Percentiles rank a stretch among this genome's conserved stretches.
Evolutionary conservation across 2,329 filamentous ascomycete species (phyloP).

Genomic region (Colletotrichum agaves): DNA sequence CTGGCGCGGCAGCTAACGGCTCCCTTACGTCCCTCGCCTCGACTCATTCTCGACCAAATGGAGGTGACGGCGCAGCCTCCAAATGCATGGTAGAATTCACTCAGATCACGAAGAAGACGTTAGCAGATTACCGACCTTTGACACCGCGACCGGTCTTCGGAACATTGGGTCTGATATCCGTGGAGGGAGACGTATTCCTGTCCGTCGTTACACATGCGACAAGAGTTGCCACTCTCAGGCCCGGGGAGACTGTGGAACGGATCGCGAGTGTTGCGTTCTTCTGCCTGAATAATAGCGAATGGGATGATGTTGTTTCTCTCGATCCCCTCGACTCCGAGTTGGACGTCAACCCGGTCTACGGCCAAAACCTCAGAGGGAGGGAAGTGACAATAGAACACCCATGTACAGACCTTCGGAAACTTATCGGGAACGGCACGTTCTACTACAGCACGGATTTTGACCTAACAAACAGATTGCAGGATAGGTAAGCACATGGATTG

Average conservation of each 20-base stretch:
- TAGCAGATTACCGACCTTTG: constrained; percentile 81
- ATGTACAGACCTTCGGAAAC: constrained; percentile 89
- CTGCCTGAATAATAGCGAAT: constrained; percentile 87
- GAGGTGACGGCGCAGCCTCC: constrained; percentile 58
- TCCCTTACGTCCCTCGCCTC: constrained; percentile 65
- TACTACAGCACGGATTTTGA: constrained; percentile 99
- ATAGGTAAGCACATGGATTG: constrained; percentile 66
- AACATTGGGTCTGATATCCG: constrained; percentile 87
- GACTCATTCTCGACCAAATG: constrained; percentile 54
- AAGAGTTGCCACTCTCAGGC: constrained; percentile 83
- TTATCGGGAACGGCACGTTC: constrained; percentile 92
- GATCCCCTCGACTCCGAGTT: constrained; percentile 64
- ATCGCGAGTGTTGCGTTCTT: constrained; percentile 92
- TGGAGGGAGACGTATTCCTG: constrained; percentile 87
- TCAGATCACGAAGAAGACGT: constrained; percentile 69
- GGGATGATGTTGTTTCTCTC: constrained; percentile 77
- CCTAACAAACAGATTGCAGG: constrained; percentile 90
- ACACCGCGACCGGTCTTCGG: constrained; percentile 81
- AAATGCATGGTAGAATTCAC: constrained; percentile 92
- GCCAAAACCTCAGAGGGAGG: constrained; percentile 67
- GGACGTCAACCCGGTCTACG: constrained; percentile 60
- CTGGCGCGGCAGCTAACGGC: constrained; percentile 67
- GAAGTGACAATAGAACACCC: constrained; percentile 85
- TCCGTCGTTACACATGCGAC: constrained; percentile 86
- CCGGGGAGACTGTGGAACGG: constrained; percentile 88